Conservation (phyloP, 257 asterid genomes). For the Plectranthus barbatus region DNA sequence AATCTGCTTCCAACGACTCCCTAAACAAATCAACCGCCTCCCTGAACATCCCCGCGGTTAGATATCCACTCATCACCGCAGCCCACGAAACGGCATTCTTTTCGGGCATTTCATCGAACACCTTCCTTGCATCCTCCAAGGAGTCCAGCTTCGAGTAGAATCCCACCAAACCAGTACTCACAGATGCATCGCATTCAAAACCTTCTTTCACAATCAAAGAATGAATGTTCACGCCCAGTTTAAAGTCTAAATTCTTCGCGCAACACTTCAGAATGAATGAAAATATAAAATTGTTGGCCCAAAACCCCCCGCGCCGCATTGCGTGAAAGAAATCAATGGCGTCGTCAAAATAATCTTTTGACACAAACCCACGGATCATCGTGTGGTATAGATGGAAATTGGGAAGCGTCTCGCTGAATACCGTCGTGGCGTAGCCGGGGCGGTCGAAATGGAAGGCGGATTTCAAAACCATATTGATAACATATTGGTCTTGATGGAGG, state of each 20-base stretch:
- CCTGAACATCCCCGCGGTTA: not conserved
- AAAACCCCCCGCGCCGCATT: constrained; percentile 23
- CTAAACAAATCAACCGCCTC: constrained; percentile 8
- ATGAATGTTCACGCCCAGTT: constrained; percentile 19
- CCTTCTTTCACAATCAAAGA: constrained; percentile 26
- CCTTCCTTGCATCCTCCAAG: constrained; percentile 25
- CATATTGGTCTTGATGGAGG: constrained; percentile 2
- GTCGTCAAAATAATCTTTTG: constrained; percentile 18
- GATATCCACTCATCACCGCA: constrained; percentile 9
- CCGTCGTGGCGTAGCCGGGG: constrained; percentile 16
- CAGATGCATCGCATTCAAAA: constrained; percentile 12
- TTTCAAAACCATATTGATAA: constrained; percentile 22
- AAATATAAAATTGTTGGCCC: constrained; percentile 17
- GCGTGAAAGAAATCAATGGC: constrained; percentile 22
- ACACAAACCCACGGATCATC: constrained; percentile 27
- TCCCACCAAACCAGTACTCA: constrained; percentile 25
- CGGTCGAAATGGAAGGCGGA: constrained; percentile 30
- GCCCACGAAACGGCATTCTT: constrained; percentile 3
- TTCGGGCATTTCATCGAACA: constrained; percentile 16
- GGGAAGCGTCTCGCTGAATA: constrained; percentile 21
- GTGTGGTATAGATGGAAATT: constrained; percentile 24
- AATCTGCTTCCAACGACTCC: not conserved
- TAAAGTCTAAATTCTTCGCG: constrained; percentile 10
- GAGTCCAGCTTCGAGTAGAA: constrained; percentile 23
- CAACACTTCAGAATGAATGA: constrained; percentile 30